Conservation (phyloP, 1,284 basidiomycete species). For the Mrakiaceae sp. region DNA sequence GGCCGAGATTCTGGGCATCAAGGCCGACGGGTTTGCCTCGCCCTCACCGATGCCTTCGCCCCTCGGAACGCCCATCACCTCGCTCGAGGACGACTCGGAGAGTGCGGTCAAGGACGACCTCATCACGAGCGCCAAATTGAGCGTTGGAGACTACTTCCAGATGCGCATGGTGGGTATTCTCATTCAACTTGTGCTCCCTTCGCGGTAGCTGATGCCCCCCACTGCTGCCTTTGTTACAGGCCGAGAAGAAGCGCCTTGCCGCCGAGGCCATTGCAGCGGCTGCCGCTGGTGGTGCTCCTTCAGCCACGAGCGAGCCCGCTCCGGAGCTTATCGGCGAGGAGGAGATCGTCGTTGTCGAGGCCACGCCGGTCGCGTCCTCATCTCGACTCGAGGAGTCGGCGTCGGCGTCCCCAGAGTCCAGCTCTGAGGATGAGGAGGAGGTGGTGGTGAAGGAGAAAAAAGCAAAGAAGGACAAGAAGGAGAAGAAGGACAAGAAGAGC, state of each 20-base stretch:
- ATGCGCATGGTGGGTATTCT: conserved; percentile 12
- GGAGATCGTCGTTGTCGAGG: conserved; percentile 4
- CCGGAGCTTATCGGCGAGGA: conserved; percentile 3
- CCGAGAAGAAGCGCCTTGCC: conserved; percentile 1
- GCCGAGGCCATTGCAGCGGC: not conserved
- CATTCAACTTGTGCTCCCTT: no score
- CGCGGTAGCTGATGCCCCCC: no score
- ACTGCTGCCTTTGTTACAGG: not conserved
- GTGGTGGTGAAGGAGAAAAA: not conserved
- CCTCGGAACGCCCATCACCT: not conserved
- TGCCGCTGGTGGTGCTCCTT: not conserved
- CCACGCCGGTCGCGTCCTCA: not conserved
- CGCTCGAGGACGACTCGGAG: not conserved
- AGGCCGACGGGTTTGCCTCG: not conserved
- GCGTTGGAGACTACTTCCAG: conserved; percentile 17
- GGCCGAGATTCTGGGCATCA: conserved; percentile 16
- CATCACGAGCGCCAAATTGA: conserved; percentile 5
- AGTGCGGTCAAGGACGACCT: not conserved
- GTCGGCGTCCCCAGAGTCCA: not conserved
- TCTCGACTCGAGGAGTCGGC: not conserved
- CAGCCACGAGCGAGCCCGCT: not conserved
- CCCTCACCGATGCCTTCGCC: not conserved
- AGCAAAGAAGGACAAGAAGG: not conserved
- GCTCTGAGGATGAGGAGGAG: not conserved
- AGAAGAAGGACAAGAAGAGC: conserved; percentile 7